Conservation (phyloP, 2,329 filamentous ascomycete species). For the Tolypocladium tropicale region DNA sequence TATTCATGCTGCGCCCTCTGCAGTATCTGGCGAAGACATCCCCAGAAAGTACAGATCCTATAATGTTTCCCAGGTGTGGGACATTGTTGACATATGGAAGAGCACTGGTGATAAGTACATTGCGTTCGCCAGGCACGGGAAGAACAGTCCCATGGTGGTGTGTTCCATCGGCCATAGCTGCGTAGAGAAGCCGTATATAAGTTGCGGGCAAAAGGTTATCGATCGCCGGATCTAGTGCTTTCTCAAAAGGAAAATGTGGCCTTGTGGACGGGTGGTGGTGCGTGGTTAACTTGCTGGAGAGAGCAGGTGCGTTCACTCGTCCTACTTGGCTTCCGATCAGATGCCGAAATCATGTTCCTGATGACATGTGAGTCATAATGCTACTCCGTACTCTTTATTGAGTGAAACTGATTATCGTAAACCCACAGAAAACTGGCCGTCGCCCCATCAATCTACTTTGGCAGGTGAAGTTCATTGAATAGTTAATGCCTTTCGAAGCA, state of each 20-base stretch:
- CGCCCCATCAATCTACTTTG: too few relatives aligned
- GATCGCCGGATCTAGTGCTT: background rate
- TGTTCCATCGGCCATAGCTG: background rate
- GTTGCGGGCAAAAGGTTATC: background rate
- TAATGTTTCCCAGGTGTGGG: constrained; percentile 80
- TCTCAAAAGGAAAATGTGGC: too few relatives aligned
- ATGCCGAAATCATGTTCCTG: too few relatives aligned
- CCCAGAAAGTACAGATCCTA: constrained; percentile 78
- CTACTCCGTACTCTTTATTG: too few relatives aligned
- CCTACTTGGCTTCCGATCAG: too few relatives aligned
- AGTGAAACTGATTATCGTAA: too few relatives aligned
- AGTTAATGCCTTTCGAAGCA: too few relatives aligned
- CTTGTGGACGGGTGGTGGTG: background rate
- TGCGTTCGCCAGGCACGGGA: constrained; percentile 65
- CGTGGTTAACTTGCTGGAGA: background rate
- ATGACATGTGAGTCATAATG: too few relatives aligned
- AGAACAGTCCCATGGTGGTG: constrained; percentile 34
- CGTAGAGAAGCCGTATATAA: background rate
- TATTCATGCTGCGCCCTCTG: constrained; percentile 68
- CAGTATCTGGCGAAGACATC: constrained; percentile 79
- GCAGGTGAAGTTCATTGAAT: too few relatives aligned
- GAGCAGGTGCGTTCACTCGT: too few relatives aligned
- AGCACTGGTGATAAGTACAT: constrained; percentile 86
- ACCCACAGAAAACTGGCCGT: too few relatives aligned
- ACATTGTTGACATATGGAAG: constrained; percentile 69